A percentile compares a stretch with the other conserved stretches of the same genome.
phyloP scores from a whole-genome alignment of 1,284 basidiomycete species.

The Austroboletus niveus region DNA sequence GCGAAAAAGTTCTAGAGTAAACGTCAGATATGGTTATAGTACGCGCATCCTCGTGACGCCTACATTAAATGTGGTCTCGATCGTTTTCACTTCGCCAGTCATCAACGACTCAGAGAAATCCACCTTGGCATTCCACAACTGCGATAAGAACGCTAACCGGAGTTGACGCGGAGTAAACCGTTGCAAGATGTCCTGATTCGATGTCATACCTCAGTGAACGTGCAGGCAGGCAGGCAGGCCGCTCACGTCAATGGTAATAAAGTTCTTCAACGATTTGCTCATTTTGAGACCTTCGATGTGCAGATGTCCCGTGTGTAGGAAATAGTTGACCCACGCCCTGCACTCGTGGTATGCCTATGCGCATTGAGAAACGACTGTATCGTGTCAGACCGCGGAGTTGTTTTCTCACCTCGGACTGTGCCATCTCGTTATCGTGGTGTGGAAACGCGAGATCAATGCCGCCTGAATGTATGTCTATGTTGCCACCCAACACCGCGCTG shows the following conservation, averaged over 20 bases:
- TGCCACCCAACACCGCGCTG: conserved; percentile 85
- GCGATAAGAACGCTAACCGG: conserved; percentile 90
- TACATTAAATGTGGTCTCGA: conserved; percentile 89
- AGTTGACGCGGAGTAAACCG: conserved; percentile 88
- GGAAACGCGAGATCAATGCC: conserved; percentile 98
- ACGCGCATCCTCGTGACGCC: conserved; percentile 22
- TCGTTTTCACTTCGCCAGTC: conserved; percentile 85
- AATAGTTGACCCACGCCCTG: conserved; percentile 97
- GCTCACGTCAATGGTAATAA: conserved; percentile 94
- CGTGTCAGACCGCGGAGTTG: conserved; percentile 5
- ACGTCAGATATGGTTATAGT: conserved; percentile 3
- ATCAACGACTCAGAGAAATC: conserved; percentile 93
- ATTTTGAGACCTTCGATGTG: conserved; percentile 99
- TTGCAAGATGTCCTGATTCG: conserved; percentile 79
- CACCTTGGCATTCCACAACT: conserved; percentile 90
- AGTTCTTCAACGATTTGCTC: conserved; percentile 99
- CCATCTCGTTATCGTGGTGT: conserved; percentile 99
- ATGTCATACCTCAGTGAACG: conserved; percentile 4
- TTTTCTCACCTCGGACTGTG: conserved; percentile 84
- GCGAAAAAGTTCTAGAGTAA: conserved; percentile 92
- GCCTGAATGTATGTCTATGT: conserved; percentile 98
- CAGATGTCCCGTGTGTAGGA: conserved; percentile 96
- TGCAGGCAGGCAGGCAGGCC: conserved; percentile 4
- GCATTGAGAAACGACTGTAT: conserved; percentile 11
- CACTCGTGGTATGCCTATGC: conserved; percentile 88